phyloP scores from a whole-genome alignment of 441 rosid genomes.

The Gossypium laxum region DNA sequence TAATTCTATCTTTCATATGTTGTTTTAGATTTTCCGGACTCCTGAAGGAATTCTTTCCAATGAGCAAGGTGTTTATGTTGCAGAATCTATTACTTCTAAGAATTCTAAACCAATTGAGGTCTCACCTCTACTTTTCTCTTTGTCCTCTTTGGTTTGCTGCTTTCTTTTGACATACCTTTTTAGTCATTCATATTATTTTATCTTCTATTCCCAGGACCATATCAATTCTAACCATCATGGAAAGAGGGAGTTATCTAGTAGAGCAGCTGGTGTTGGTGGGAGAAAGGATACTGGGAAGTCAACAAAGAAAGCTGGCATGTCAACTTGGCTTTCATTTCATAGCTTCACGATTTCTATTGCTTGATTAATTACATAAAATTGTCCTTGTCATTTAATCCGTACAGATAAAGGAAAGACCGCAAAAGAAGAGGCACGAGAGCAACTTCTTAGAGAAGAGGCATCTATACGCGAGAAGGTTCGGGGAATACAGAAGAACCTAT shows the following conservation, averaged over 20 bases:
- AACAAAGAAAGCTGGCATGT: slow-evolving; percentile 65
- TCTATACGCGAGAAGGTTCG: slow-evolving; percentile 58
- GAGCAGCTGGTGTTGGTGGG: slow-evolving; percentile 62
- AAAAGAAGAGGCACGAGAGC: slow-evolving; percentile 93
- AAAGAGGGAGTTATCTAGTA: slow-evolving; percentile 53
- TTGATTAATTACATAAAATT: background rate
- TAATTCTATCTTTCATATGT: slow-evolving; percentile 6
- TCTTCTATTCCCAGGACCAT: slow-evolving; percentile 36
- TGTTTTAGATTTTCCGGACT: slow-evolving; percentile 61
- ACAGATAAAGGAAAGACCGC: slow-evolving; percentile 87
- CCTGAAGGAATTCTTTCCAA: slow-evolving; percentile 87
- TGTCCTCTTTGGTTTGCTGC: background rate
- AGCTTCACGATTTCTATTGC: slow-evolving; percentile 13
- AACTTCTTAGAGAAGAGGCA: slow-evolving; percentile 89
- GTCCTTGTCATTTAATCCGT: slow-evolving; percentile 10
- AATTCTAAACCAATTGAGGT: slow-evolving; percentile 66
- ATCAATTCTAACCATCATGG: slow-evolving; percentile 39
- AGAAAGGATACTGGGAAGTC: slow-evolving; percentile 61
- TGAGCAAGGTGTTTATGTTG: slow-evolving; percentile 86
- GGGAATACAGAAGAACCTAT: slow-evolving; percentile 54
- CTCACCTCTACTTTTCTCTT: slow-evolving; percentile 11
- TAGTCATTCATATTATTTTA: background rate
- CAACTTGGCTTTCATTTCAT: slow-evolving; percentile 10
- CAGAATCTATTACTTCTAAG: slow-evolving; percentile 63
- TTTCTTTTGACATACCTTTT: background rate